These are phyloP conservation scores for Ogataea hybrid DNA, from an alignment of 1,139 yeast genomes.

Conservation along the genomic window DNA sequence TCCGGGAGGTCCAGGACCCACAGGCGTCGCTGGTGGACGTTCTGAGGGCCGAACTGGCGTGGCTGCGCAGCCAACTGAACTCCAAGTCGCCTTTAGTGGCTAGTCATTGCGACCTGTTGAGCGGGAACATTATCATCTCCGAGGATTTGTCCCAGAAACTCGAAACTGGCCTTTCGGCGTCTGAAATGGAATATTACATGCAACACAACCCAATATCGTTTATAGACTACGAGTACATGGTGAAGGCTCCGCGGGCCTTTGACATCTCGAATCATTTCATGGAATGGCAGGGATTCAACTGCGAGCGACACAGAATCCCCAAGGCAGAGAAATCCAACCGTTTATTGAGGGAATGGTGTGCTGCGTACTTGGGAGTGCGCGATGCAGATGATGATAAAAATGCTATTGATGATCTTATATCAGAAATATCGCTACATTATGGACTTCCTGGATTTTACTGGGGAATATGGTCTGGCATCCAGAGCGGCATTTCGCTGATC, in stretches of 20 bases:
- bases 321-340: constrained; percentile 44
- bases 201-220: constrained; percentile 53
- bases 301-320: constrained; percentile 62
- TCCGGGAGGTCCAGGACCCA: constrained; percentile 17
- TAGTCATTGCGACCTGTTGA: constrained; percentile 68
- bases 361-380: constrained; percentile 41
- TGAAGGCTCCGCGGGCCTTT: constrained; percentile 78
- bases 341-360: constrained; percentile 53
- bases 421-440: constrained; percentile 60
- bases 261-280: constrained; percentile 85
- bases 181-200: constrained; percentile 20
- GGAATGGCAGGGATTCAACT: constrained; percentile 86
- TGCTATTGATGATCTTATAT: constrained; percentile 41
- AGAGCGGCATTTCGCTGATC: constrained; percentile 64
- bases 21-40: constrained; percentile 38
- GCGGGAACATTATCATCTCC: constrained; percentile 72
- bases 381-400: constrained; percentile 20
- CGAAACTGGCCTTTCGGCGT: constrained; percentile 3
- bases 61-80: constrained; percentile 48
- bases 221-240: constrained; percentile 80
- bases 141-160: constrained; percentile 25
- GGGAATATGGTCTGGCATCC: constrained; percentile 86
- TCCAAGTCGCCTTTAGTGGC: constrained; percentile 54
- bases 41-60: constrained; percentile 47
- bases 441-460: constrained; percentile 84